phyloP scores from a whole-genome alignment of 306 rosid species.

The Fragaria nilgerrensis region DNA sequence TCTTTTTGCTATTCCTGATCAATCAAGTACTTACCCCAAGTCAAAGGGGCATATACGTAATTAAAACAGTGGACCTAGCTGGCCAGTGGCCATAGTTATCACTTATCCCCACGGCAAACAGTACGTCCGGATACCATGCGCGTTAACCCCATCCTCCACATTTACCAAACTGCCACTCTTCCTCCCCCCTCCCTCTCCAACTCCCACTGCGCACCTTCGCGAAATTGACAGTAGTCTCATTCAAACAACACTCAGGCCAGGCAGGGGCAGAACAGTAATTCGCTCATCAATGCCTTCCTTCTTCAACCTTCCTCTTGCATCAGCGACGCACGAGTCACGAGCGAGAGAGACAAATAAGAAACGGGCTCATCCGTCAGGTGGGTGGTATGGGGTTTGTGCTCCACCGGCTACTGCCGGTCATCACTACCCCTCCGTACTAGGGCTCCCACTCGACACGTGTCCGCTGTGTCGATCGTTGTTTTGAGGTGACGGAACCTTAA shows the following conservation, averaged over 20 bases:
- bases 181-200: too few relatives aligned
- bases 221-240: neutral
- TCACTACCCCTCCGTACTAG: slow-evolving; percentile 24
- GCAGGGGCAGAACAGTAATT: slow-evolving; percentile 7
- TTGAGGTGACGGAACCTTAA: slow-evolving; percentile 88
- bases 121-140: slow-evolving; percentile 12
- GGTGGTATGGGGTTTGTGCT: neutral
- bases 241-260: too few relatives aligned
- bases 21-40: too few relatives aligned
- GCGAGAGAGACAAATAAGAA: neutral
- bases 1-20: too few relatives aligned
- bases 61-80: neutral
- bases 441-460: neutral
- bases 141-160: neutral
- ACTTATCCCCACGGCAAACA: neutral
- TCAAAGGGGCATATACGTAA: neutral
- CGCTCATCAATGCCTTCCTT: slow-evolving; percentile 15
- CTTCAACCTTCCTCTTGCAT: slow-evolving; percentile 25
- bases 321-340: slow-evolving; percentile 29
- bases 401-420: slow-evolving; percentile 45
- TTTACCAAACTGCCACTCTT: slow-evolving; percentile 7
- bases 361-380: neutral
- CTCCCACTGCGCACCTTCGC: neutral
- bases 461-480: slow-evolving; percentile 32
- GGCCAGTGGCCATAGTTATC: neutral